phyloP scores from a whole-genome alignment of 2,329 filamentous ascomycete species.

The Clonostachys rosea region DNA sequence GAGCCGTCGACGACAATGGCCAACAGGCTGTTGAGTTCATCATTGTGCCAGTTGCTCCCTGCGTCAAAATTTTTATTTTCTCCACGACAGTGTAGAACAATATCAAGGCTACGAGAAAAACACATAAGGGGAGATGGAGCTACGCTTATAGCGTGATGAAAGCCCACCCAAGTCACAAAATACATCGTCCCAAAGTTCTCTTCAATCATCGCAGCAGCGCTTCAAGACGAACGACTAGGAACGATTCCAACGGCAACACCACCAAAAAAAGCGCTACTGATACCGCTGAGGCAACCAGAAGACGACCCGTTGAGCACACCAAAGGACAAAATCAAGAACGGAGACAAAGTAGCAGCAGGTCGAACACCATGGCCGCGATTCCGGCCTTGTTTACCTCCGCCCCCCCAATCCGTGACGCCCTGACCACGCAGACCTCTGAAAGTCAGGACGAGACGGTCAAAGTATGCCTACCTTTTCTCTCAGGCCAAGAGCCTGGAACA shows the following conservation, averaged over 20 bases:
- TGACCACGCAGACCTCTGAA: slow-evolving; percentile 63
- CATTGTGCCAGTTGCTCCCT: not conserved
- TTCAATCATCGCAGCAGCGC: slow-evolving; percentile 17
- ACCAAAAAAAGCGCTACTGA: slow-evolving; percentile 3
- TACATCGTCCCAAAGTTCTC: slow-evolving; percentile 21
- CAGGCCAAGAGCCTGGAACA: slow-evolving; percentile 32
- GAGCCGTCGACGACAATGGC: not conserved
- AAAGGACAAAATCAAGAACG: no score
- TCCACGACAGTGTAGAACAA: not conserved
- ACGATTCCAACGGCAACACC: not conserved
- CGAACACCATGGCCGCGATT: slow-evolving; percentile 16
- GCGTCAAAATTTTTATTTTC: no score
- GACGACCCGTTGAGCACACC: slow-evolving; percentile 7
- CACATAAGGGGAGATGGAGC: slow-evolving; percentile 2
- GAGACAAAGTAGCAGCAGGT: no score
- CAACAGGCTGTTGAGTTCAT: not conserved
- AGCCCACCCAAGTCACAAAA: slow-evolving; percentile 16
- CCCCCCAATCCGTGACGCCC: slow-evolving; percentile 60
- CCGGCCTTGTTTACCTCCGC: slow-evolving; percentile 52
- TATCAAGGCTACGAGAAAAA: slow-evolving; percentile 9
- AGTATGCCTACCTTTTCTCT: slow-evolving; percentile 66
- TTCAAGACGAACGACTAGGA: not conserved
- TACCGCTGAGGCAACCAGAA: not conserved
- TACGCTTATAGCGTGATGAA: slow-evolving; percentile 18
- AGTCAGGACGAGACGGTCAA: slow-evolving; percentile 66